Evolutionary conservation across 1,139 yeast species (phyloP).

Genomic region (Candida dubliniensis): DNA sequence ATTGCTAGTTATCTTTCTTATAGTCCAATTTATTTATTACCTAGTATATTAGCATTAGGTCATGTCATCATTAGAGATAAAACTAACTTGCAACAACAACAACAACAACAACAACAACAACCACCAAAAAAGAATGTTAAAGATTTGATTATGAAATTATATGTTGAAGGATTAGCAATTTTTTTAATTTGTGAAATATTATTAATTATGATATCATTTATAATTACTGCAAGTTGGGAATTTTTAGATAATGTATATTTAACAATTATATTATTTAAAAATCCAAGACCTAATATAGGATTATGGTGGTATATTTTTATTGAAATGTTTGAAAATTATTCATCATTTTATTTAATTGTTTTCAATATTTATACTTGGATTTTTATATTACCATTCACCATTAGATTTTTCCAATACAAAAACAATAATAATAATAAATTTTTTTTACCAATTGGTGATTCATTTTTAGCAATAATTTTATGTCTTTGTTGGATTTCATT

Average conservation of each 20-base stretch:
- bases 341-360: constrained; percentile 77
- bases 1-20: constrained; percentile 64
- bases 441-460: constrained; percentile 39
- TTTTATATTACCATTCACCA: constrained; percentile 71
- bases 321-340: constrained; percentile 89
- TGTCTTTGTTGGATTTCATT: constrained; percentile 67
- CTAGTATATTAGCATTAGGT: constrained; percentile 53
- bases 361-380: constrained; percentile 76
- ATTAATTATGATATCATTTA: constrained; percentile 36
- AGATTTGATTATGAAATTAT: constrained; percentile 14
- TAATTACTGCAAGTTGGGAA: constrained; percentile 35
- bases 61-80: constrained; percentile 18
- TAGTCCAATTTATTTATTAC: constrained; percentile 56
- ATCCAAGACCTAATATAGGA: constrained; percentile 83
- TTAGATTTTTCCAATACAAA: constrained; percentile 52
- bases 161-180: constrained; percentile 25
- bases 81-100: too few relatives aligned
- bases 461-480: constrained; percentile 66
- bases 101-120: too few relatives aligned
- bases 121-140: background rate
- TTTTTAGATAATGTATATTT: constrained; percentile 66
- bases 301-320: constrained; percentile 98
- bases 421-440: background rate
- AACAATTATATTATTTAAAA: constrained; percentile 58
- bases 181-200: constrained; percentile 28